phyloP scores from a whole-genome alignment of 768 basidiomycete species.

The Dendrothele bispora region DNA sequence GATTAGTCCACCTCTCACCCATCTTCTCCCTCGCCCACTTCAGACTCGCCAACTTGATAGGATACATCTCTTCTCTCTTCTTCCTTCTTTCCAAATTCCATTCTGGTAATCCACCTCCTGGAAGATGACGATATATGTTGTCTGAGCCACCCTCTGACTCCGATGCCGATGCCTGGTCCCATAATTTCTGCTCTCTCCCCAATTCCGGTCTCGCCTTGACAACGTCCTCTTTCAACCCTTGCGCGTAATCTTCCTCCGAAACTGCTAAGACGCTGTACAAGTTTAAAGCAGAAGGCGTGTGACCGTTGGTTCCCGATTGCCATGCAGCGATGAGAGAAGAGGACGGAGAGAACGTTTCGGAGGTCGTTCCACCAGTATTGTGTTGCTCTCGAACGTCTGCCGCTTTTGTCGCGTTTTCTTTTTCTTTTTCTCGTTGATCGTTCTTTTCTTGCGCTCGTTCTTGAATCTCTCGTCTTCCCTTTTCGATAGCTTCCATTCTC shows the following conservation, averaged over 20 bases:
- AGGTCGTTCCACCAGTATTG: too few species aligned
- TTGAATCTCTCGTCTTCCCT: conserved; percentile 2
- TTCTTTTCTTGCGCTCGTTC: conserved; percentile 22
- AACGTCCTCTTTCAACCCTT: conserved; percentile 33
- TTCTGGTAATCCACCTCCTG: conserved; percentile 27
- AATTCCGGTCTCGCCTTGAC: conserved; percentile 27
- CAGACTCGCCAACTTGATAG: conserved; percentile 33
- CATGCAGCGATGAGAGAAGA: too few species aligned
- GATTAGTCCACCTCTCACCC: neutral
- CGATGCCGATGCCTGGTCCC: too few species aligned
- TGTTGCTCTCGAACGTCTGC: too few species aligned
- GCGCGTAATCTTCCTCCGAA: conserved; percentile 35
- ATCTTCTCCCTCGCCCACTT: conserved; percentile 21
- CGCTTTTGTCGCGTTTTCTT: conserved; percentile 24
- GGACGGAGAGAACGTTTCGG: too few species aligned
- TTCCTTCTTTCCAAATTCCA: conserved; percentile 35
- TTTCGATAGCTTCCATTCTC: conserved; percentile 26
- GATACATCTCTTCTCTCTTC: conserved; percentile 35
- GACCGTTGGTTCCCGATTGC: too few species aligned
- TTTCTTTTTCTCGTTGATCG: conserved; percentile 14
- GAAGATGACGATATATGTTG: too few species aligned
- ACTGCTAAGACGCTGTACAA: conserved; percentile 35
- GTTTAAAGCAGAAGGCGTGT: conserved; percentile 26
- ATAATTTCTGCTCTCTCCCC: too few species aligned
- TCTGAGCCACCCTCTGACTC: too few species aligned